These are phyloP conservation scores for Omphalotus guepiniiformis DNA, from an alignment of 768 basidiomycete genomes.

Conservation along the genomic window DNA sequence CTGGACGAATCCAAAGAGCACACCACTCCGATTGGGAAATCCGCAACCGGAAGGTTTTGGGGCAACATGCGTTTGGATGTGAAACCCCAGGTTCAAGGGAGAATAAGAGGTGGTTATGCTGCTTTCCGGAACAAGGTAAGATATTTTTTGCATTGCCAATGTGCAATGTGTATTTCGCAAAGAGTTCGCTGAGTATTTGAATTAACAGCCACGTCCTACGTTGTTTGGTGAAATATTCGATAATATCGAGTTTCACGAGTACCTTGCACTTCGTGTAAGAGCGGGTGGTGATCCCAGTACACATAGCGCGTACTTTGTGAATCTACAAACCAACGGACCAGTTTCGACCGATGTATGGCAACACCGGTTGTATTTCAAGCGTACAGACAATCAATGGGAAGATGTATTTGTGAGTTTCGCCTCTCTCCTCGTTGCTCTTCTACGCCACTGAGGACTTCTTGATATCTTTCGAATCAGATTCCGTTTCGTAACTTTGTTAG, in stretches of 20 bases:
- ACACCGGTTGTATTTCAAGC: slow-evolving; percentile 79
- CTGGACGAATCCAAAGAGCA: slow-evolving; percentile 51
- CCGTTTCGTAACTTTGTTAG: slow-evolving; percentile 75
- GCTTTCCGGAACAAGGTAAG: slow-evolving; percentile 82
- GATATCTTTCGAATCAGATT: slow-evolving; percentile 44
- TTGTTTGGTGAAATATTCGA: slow-evolving; percentile 84
- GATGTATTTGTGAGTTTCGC: slow-evolving; percentile 62
- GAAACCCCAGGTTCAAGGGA: slow-evolving; percentile 58
- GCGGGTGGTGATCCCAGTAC: slow-evolving; percentile 73
- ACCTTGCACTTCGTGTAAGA: slow-evolving; percentile 75
- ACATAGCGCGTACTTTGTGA: slow-evolving; percentile 85
- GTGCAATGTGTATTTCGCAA: background rate
- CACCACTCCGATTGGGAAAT: slow-evolving; percentile 40
- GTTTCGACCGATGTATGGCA: slow-evolving; percentile 90
- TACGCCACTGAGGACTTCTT: slow-evolving; percentile 12
- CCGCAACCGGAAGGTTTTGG: slow-evolving; percentile 67
- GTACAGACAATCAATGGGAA: slow-evolving; percentile 69
- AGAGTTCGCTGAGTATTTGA: background rate
- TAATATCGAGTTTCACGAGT: slow-evolving; percentile 79
- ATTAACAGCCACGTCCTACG: slow-evolving; percentile 65
- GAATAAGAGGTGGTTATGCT: slow-evolving; percentile 82
- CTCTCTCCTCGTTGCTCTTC: slow-evolving; percentile 11
- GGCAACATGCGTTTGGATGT: slow-evolving; percentile 75
- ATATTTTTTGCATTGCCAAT: slow-evolving; percentile 4
- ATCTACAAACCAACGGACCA: slow-evolving; percentile 85